Base-by-base conservation (phyloP, 2,329 filamentous ascomycete species). In the Aspergillus sp. region DNA sequence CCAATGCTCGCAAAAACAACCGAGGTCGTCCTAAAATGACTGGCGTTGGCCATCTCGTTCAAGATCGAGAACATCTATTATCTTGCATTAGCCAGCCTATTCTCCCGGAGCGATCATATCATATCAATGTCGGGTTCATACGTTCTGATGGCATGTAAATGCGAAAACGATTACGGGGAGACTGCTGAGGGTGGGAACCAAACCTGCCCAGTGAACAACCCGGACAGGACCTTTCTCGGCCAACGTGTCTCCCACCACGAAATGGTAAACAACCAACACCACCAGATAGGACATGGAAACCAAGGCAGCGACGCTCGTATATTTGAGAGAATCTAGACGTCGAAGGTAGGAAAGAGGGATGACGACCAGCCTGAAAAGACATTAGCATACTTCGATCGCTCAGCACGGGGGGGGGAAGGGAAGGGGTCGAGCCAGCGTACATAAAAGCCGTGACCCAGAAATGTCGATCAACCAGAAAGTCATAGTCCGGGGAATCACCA, bases 401-500 rank as follows among this genome's bases (percentile, higher is more conserved):
- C 12, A 32, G 14, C 42, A 12, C 24, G 6, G 39, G 24, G 24
- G 24, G 24, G 22, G 22, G 22, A 4, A 20, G 20, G 24, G 24
- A 24, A n/a, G 2, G 26, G 26, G 26, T 9, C 46, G 11, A 6
- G n/a, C 14, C 18, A 7, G 61, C 63, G 47, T 63, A 90, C 92
- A 99, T 96, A 73, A 99, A 99, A 1, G 88, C 93, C 1, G 95
- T 98, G 62, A 99, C 90, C 95, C 95, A 99, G 74, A 99, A 99
- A 73, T 95, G 90, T 54, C 95, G 86, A 72, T 98, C 92, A 49
- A 94, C 84, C 63, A 98, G 78, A 71, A 94, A 98, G 1, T 87
- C 84, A 49, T 89, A 79, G 2, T 85, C 82, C 18, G 83, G 85
- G 20, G 85, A 84, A 53, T 81, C 79, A 52, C 85, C 83, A 62